Evolutionary conservation across 1,139 yeast species (phyloP).

Genomic region (Lodderomyces margitis): DNA sequence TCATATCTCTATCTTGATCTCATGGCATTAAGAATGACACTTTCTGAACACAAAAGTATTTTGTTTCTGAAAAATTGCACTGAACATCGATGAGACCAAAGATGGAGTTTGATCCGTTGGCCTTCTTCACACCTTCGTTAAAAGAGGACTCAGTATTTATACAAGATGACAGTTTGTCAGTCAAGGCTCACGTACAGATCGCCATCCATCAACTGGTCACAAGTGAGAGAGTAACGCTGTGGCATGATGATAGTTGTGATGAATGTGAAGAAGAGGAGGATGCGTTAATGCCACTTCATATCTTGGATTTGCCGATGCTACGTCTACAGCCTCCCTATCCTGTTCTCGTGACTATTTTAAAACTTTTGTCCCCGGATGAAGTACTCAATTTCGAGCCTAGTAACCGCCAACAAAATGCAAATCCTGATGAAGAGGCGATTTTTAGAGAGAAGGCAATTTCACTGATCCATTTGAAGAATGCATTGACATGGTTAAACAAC

Average conservation of each 20-base stretch:
- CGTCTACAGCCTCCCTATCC: constrained; percentile 47
- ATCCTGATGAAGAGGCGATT: constrained; percentile 10
- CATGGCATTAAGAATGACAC: too few relatives aligned
- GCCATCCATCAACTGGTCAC: neutral
- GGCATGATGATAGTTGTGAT: neutral
- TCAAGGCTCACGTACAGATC: neutral
- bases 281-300: constrained; percentile 44
- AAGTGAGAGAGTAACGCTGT: neutral
- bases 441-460: constrained; percentile 16
- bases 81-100: neutral
- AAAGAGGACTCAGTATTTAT: neutral
- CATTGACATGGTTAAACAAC: constrained; percentile 41
- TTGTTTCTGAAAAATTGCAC: neutral
- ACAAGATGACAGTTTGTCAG: neutral
- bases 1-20: too few relatives aligned
- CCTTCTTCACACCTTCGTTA: constrained; percentile 34
- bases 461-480: constrained; percentile 21
- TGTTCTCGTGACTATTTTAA: constrained; percentile 46
- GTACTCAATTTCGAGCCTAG: constrained; percentile 53
- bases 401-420: neutral
- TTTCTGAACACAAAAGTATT: neutral
- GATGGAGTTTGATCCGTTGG: constrained; percentile 45
- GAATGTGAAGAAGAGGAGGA: constrained; percentile 22
- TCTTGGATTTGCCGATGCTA: constrained; percentile 65
- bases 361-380: constrained; percentile 49